These are phyloP conservation scores for Noccaea bulbosa DNA, from an alignment of 345 rosid genomes.

Conservation along the genomic window DNA sequence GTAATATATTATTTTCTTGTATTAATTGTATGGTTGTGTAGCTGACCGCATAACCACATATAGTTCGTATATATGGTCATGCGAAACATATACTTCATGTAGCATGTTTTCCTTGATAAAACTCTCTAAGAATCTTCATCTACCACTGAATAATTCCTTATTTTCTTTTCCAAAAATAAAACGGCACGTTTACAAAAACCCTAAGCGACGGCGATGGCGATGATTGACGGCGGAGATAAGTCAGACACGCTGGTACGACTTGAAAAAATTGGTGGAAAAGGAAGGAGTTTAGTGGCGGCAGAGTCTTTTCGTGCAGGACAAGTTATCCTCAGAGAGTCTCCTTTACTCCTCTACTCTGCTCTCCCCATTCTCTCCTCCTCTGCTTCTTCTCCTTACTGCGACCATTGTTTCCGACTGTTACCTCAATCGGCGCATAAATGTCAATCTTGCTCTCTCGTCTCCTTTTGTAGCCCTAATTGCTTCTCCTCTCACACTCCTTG, in stretches of 20 bases:
- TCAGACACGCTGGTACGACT: conserved; percentile 42
- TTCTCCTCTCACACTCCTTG: conserved; percentile 63
- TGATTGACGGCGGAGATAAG: conserved; percentile 28
- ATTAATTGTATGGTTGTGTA: too few relatives aligned
- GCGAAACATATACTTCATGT: too few relatives aligned
- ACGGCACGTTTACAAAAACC: too few relatives aligned
- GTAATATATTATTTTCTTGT: too few relatives aligned
- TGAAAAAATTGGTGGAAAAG: conserved; percentile 64
- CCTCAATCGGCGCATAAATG: conserved; percentile 44
- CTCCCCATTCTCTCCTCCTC: conserved; percentile 47
- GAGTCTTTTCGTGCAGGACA: conserved; percentile 62
- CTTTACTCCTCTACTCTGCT: conserved; percentile 73
- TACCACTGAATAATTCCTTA: too few relatives aligned
- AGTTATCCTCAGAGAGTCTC: conserved; percentile 69
- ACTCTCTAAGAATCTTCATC: too few relatives aligned
- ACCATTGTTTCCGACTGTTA: conserved; percentile 58
- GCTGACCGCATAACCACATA: too few relatives aligned
- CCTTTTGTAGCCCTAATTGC: conserved; percentile 62
- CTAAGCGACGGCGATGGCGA: conserved; percentile 9
- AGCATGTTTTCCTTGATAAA: too few relatives aligned
- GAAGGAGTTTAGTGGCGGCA: conserved; percentile 61
- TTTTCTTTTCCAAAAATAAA: too few relatives aligned
- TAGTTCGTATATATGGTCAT: too few relatives aligned
- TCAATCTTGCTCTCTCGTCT: conserved; percentile 50
- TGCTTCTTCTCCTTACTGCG: conserved; percentile 52